Base-by-base conservation (phyloP, 371 early-diverging fungal species). In the Mortierella sp. region DNA sequence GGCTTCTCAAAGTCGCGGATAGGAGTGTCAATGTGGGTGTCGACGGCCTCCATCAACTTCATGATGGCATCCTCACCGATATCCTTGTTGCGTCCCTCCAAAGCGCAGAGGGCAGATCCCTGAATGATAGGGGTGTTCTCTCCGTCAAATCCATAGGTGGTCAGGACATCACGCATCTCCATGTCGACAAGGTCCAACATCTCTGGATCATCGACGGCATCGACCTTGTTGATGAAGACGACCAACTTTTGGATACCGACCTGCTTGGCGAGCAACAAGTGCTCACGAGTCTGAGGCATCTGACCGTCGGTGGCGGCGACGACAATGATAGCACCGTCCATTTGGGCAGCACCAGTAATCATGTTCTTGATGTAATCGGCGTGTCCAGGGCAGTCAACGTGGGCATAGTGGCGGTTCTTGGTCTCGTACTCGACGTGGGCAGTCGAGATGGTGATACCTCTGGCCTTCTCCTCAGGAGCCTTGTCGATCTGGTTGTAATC, bases 321-420 rank as follows among this genome's bases (percentile, higher is more conserved):
- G 50, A 99, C 95, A 80, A 99, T 95, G 70, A 99, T 98, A 46
- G 97, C 99, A 63, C 99, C 98, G 78, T 99, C 99, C 95, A 93
- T 93, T 83, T 73, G 96, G 49, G 99, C 97, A 67, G 99, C 99
- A 81, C 99, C 99, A 67, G 98, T 97, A 81, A 99, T 98, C 98
- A 99, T 99, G 91, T 99, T 99, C 91, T 99, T 99, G 81, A 99
- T 95, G 86, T 98, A 99, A 91, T 99, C 99, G 67, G 96, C 95
- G 91, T 99, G 99, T 49, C 99, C 99, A 53, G 99, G 99, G 84
- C 99, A 99, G 84, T 99, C 99, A n/a, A 98, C 94, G 83, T 96
- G 96, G 29, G 96, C 96, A 72, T 97, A 97, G 82, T 97, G 98
- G 55, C 97, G 88, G 71, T 80, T 86, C 48, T 58, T 73, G 22